Percentiles rank a stretch among this genome's conserved stretches.
Evolutionary conservation across 1,139 yeast species (phyloP).

Genomic region (Lizanozyma gosingica): DNA sequence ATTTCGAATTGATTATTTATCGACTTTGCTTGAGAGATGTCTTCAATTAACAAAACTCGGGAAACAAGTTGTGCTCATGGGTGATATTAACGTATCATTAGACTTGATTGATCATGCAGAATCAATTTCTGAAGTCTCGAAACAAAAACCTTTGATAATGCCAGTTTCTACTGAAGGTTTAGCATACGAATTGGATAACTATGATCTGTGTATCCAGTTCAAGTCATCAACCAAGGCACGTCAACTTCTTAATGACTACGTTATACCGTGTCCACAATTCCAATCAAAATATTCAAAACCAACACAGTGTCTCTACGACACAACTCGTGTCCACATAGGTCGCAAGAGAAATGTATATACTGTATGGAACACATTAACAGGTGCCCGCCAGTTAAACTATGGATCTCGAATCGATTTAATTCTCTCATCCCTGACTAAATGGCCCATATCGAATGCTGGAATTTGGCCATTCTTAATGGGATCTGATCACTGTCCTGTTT

Average conservation of each 20-base stretch:
- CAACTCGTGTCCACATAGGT: constrained; percentile 53
- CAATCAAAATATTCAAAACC: neutral
- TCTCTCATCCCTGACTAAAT: constrained; percentile 30
- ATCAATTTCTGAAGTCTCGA: constrained; percentile 37
- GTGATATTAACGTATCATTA: constrained; percentile 77
- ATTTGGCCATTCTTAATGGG: constrained; percentile 69
- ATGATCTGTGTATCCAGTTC: constrained; percentile 29
- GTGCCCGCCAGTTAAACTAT: constrained; percentile 72
- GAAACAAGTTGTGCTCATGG: constrained; percentile 67
- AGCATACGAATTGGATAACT: constrained; percentile 35
- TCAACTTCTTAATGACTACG: constrained; percentile 26
- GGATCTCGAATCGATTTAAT: constrained; percentile 87
- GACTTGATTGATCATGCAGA: constrained; percentile 83
- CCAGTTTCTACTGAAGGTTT: constrained; percentile 15
- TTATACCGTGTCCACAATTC: neutral
- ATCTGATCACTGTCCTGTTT: constrained; percentile 93
- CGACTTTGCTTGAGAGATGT: constrained; percentile 51
- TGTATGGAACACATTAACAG: constrained; percentile 81
- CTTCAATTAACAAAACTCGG: constrained; percentile 43
- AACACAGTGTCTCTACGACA: constrained; percentile 44
- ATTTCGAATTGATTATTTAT: constrained; percentile 51
- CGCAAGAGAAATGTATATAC: constrained; percentile 65
- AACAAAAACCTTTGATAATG: constrained; percentile 12
- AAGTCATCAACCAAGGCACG: constrained; percentile 36
- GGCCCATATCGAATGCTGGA: constrained; percentile 38